A percentile compares a stretch with the other conserved stretches of the same genome.
These are phyloP conservation scores for Tetragonia tetragonoides DNA, from an alignment of 148 eudicot genomes.

Conservation along the genomic window DNA sequence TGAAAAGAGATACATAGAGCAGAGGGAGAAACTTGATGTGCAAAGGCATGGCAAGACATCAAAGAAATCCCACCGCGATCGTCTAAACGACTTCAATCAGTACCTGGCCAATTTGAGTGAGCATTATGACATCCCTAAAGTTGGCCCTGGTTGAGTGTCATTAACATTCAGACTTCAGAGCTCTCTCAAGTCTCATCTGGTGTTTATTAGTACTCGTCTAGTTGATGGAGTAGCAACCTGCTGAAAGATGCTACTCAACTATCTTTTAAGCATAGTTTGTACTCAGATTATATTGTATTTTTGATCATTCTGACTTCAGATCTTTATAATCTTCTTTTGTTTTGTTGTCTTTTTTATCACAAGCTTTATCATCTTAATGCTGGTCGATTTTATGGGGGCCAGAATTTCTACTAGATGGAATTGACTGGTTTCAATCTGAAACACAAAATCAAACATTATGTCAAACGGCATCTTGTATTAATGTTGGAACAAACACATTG, in stretches of 20 bases:
- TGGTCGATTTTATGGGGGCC: no score
- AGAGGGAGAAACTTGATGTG: conserved; percentile 65
- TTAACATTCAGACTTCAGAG: no score
- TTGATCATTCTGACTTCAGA: no score
- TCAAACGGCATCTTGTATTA: no score
- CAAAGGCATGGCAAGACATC: conserved; percentile 71
- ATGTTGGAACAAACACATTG: no score
- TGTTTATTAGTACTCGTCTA: not conserved
- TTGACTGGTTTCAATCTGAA: no score
- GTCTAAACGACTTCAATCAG: conserved; percentile 85
- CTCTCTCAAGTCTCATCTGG: not conserved
- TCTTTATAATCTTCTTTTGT: not conserved
- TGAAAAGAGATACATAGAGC: conserved; percentile 93
- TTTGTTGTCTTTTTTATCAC: not conserved
- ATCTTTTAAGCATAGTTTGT: not conserved
- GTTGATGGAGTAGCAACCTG: not conserved
- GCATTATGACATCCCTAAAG: conserved; percentile 98
- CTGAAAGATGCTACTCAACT: not conserved
- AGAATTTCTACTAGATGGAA: no score
- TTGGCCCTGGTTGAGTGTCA: conserved; percentile 74
- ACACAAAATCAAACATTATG: no score
- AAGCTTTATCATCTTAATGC: no score
- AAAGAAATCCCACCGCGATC: conserved; percentile 86
- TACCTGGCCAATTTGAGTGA: conserved; percentile 90
- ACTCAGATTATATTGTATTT: not conserved